Percentiles rank a stretch among this genome's conserved stretches.
These are phyloP conservation scores for Cryptosporidium xiaoi DNA, from an alignment of 169 alveolate genomes.

Conservation along the genomic window DNA sequence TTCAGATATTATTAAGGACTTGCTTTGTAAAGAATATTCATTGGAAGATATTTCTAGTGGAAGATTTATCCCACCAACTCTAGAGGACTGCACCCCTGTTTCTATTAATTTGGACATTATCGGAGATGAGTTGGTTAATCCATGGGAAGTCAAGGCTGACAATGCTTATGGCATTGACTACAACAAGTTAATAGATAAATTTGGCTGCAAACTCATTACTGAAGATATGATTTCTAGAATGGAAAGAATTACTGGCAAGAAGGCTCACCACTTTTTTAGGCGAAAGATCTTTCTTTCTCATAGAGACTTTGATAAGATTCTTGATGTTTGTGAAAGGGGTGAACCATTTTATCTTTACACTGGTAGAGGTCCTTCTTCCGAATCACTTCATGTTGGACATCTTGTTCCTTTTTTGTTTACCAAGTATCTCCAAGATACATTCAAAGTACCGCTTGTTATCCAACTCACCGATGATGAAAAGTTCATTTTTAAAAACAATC, in stretches of 20 bases:
- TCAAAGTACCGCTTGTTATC: constrained; percentile 98
- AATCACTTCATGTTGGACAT: constrained; percentile 98
- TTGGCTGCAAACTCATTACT: constrained; percentile 92
- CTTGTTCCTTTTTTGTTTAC: constrained; percentile 98
- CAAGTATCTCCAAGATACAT: constrained; percentile 96
- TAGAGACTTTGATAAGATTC: constrained; percentile 94
- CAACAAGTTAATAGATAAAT: constrained; percentile 91
- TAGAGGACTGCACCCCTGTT: constrained; percentile 34
- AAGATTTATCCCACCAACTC: constrained; percentile 21
- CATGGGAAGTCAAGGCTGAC: constrained; percentile 75
- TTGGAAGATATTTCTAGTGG: constrained; percentile 26
- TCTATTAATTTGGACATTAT: constrained; percentile 40
- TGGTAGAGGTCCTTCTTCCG: constrained; percentile 99
- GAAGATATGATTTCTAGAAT: constrained; percentile 86
- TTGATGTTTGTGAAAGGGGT: constrained; percentile 92
- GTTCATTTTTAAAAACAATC: constrained; percentile 94
- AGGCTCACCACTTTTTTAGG: constrained; percentile 82
- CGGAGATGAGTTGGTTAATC: constrained; percentile 75
- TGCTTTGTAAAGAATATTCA: constrained; percentile 30
- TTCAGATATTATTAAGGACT: background rate
- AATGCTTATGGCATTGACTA: constrained; percentile 88
- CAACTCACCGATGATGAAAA: constrained; percentile 99
- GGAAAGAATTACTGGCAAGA: constrained; percentile 81
- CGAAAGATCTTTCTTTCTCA: constrained; percentile 98
- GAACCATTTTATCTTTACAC: constrained; percentile 95